A percentile compares a stretch with the other conserved stretches of the same genome.
These are phyloP conservation scores for Stevia rebaudiana DNA, from an alignment of 140 eudicot genomes.

Conservation along the genomic window DNA sequence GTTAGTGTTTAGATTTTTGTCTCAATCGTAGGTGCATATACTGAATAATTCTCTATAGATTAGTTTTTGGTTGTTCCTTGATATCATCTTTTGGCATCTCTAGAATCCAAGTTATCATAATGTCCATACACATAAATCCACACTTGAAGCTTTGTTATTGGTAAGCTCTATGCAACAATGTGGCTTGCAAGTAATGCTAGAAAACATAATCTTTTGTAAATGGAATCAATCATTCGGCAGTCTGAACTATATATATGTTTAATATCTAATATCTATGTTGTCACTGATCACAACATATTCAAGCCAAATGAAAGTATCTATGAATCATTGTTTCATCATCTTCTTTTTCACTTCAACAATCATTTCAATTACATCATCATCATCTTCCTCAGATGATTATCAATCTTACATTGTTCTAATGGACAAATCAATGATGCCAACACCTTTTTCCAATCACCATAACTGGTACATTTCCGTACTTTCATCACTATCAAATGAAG, in stretches of 20 bases:
- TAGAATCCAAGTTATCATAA: slow-evolving; percentile 24
- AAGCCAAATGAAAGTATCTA: slow-evolving; percentile 16
- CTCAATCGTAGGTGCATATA: background rate
- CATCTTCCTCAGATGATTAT: slow-evolving; percentile 29
- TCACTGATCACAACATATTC: slow-evolving; percentile 19
- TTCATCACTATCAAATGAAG: slow-evolving; percentile 31
- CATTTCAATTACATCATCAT: background rate
- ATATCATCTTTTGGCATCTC: slow-evolving; percentile 25
- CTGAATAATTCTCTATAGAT: background rate
- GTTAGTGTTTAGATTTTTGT: background rate
- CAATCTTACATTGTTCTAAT: slow-evolving; percentile 39
- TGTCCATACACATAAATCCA: slow-evolving; percentile 27
- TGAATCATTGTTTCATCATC: slow-evolving; percentile 6
- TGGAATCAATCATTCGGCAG: slow-evolving; percentile 25
- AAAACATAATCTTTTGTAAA: background rate
- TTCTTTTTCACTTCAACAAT: slow-evolving; percentile 6
- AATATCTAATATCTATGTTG: slow-evolving; percentile 7
- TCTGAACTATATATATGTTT: background rate
- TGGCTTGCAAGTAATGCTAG: background rate
- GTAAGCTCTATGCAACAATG: slow-evolving; percentile 15
- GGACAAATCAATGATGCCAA: slow-evolving; percentile 49
- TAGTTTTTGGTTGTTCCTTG: slow-evolving; percentile 7
- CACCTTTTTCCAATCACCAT: slow-evolving; percentile 36
- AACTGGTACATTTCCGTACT: slow-evolving; percentile 45
- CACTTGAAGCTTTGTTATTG: slow-evolving; percentile 26